Evolutionary conservation across 768 basidiomycete species (phyloP).

Genomic region (Russula foetens): DNA sequence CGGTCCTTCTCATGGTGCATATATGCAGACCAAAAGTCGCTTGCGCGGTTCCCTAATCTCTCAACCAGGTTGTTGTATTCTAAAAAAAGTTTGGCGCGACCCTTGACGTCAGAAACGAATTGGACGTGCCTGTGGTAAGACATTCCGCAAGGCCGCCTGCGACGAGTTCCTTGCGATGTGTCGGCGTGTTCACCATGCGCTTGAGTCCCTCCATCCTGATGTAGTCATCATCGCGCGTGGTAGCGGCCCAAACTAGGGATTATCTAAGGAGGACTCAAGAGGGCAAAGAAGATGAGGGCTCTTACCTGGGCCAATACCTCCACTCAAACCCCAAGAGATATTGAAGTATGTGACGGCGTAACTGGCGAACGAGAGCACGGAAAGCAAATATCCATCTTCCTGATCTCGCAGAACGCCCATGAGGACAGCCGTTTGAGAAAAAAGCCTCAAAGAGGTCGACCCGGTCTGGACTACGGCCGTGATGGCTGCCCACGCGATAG

Average conservation of each 20-base stretch:
- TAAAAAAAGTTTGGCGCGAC: not conserved
- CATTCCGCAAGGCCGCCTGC: slow-evolving; percentile 53
- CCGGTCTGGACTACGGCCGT: slow-evolving; percentile 33
- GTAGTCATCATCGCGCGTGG: slow-evolving; percentile 53
- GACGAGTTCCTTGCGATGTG: slow-evolving; percentile 67
- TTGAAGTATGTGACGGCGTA: slow-evolving; percentile 36
- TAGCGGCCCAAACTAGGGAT: slow-evolving; percentile 61
- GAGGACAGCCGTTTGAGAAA: slow-evolving; percentile 57
- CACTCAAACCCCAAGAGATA: not conserved
- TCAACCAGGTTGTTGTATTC: slow-evolving; percentile 13
- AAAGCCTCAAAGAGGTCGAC: slow-evolving; percentile 40
- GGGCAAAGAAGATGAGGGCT: not conserved
- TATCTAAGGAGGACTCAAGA: not conserved
- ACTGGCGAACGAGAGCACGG: slow-evolving; percentile 46
- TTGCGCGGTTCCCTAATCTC: slow-evolving; percentile 11
- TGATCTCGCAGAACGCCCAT: slow-evolving; percentile 49
- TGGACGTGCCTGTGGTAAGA: slow-evolving; percentile 35
- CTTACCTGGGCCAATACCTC: slow-evolving; percentile 4
- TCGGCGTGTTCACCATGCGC: slow-evolving; percentile 38
- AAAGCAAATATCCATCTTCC: slow-evolving; percentile 54
- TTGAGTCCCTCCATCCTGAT: slow-evolving; percentile 60
- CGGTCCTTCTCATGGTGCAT: not conserved
- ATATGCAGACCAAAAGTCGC: slow-evolving; percentile 8
- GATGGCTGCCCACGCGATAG: slow-evolving; percentile 57
- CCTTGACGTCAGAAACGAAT: not conserved